Conservation (phyloP, 164 flowering plant genomes). For the Chimonanthus praecox region DNA sequence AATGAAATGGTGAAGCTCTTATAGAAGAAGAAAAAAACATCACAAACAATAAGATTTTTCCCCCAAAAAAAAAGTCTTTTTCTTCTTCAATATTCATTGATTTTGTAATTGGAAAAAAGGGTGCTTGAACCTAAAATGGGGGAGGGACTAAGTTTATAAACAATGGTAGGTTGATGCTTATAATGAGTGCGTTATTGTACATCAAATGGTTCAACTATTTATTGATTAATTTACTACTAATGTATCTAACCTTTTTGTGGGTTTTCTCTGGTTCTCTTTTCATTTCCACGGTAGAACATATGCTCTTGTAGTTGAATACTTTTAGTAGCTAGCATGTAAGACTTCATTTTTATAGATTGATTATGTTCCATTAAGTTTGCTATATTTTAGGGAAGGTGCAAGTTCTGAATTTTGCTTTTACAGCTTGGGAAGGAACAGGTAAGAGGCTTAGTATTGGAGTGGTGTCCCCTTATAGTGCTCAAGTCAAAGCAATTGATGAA, state of each 20-base stretch:
- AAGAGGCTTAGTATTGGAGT: constrained; percentile 51
- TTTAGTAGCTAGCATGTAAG: no score
- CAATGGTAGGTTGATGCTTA: no score
- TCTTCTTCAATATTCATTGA: no score
- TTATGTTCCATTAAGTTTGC: neutral
- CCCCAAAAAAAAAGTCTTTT: no score
- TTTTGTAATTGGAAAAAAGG: no score
- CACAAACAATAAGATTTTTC: no score
- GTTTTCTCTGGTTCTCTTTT: neutral
- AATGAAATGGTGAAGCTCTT: no score
- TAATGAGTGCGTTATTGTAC: no score
- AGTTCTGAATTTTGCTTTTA: neutral
- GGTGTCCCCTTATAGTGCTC: constrained; percentile 67
- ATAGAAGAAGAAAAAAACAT: no score
- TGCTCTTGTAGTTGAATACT: neutral
- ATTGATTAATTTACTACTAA: neutral
- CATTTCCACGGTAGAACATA: neutral
- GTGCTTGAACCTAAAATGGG: no score
- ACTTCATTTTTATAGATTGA: neutral
- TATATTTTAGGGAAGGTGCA: neutral
- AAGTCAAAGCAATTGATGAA: constrained; percentile 41
- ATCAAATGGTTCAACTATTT: no score
- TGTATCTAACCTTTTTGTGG: neutral
- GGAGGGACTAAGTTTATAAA: no score
- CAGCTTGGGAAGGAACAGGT: neutral